Percentiles rank a stretch among this genome's conserved stretches.
phyloP scores from a whole-genome alignment of 2,329 filamentous ascomycete species.

The Phyllosticta citribraziliensis region DNA sequence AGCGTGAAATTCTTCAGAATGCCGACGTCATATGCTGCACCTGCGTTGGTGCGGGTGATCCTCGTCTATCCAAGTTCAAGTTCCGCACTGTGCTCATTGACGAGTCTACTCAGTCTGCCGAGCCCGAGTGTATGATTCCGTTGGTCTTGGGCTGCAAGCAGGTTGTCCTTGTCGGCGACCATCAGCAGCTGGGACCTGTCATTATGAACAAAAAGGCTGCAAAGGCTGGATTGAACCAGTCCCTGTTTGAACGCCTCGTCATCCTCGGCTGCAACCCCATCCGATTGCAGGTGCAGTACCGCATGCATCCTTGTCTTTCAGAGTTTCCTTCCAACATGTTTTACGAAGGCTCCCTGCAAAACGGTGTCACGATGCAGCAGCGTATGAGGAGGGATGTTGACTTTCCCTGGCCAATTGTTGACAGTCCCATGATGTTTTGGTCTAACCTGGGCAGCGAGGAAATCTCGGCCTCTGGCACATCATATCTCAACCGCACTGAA shows the following conservation, averaged over 20 bases:
- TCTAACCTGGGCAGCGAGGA: constrained; percentile 96
- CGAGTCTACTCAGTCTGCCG: constrained; percentile 94
- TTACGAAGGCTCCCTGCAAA: constrained; percentile 94
- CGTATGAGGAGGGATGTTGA: constrained; percentile 87
- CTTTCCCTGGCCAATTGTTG: constrained; percentile 91
- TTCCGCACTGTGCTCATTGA: constrained; percentile 97
- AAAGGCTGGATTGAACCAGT: constrained; percentile 94
- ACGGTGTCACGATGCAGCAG: constrained; percentile 84
- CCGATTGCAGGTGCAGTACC: constrained; percentile 91
- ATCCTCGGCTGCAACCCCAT: constrained; percentile 86
- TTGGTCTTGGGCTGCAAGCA: constrained; percentile 96
- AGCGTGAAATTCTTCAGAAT: constrained; percentile 88
- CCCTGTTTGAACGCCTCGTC: constrained; percentile 93
- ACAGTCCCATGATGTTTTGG: constrained; percentile 99
- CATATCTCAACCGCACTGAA: constrained; percentile 95
- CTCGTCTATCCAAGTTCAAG: constrained; percentile 90
- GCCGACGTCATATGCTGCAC: constrained; percentile 99
- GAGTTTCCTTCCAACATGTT: constrained; percentile 99
- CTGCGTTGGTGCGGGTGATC: constrained; percentile 93
- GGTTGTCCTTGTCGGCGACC: constrained; percentile 95
- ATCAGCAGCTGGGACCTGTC: constrained; percentile 94
- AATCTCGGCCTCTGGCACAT: constrained; percentile 94
- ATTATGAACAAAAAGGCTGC: constrained; percentile 99
- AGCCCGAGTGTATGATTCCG: constrained; percentile 98
- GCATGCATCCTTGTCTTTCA: constrained; percentile 96